Evolutionary conservation across 352 stramenopile genomes (phyloP), one percentile per base, ranked within the genome.

Genomic region (Phytophthora ramorum): DNA sequence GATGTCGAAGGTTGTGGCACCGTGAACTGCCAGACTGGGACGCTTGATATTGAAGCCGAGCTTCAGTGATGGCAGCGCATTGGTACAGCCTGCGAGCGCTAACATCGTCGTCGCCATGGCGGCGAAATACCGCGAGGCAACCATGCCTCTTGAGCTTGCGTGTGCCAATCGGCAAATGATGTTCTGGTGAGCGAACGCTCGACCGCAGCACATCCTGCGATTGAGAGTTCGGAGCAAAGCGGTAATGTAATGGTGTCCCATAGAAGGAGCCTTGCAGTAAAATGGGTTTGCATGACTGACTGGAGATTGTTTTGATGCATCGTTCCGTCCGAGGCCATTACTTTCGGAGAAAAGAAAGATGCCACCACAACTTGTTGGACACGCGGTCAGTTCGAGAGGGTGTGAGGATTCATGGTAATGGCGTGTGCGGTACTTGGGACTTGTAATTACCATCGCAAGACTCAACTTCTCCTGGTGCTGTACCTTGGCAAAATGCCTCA

Each of bases 31-130:
- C 75, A 86, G 81, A 28, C 64, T 70, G 40, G 48, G 58, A n/a
- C 77, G 74, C 48, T 83, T 79, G 60, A 78, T 58, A 20, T 69
- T 50, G 60, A 86, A 70, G 2, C 17, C 45, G 19, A 81, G 55
- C 9, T 53, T 63, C 19, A 81, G 28, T 17, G 65, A 74, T 9
- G 69, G 41, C 22, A 72, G 49, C 16, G 62, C 22, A 5, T 8
- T 44, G 26, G 35, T 28, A 22, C 35, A 52, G 16, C 17, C 26
- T 26, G 17, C 19, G 9, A 56, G 4, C 30, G 22, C 4, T 13
- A 50, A 30, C 7, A 58, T n/a, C 14, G 13, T 9, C 7, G 24
- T 44, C 30, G 45, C 17, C 28, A 32, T n/a, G 12, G 28, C 24
- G 34, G 30, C 22, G n/a, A 56, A 32, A 34, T 34, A 37, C 3